Conservation (phyloP, 78 protist species). For the Tieghemostelium lacteum region DNA sequence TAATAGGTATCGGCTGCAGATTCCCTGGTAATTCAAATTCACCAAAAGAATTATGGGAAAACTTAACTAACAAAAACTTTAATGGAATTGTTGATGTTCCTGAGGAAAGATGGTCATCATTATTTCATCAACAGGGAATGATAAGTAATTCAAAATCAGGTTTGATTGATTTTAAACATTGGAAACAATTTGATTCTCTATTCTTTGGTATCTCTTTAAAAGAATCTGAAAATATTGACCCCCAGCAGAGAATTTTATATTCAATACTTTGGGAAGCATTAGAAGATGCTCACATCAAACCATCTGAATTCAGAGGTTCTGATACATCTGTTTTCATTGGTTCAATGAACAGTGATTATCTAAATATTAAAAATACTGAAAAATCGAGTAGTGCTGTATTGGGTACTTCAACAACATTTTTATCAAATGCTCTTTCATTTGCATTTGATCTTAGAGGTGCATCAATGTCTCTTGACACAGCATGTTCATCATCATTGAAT, state of each 20-base stretch:
- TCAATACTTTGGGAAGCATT: conserved; percentile 71
- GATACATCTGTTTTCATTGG: conserved; percentile 77
- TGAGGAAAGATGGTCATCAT: conserved; percentile 36
- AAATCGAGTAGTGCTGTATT: conserved; percentile 28
- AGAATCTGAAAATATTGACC: conserved; percentile 84
- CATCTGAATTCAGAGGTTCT: conserved; percentile 50
- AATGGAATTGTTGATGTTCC: conserved; percentile 73
- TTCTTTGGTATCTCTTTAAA: conserved; percentile 65
- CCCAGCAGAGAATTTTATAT: conserved; percentile 87
- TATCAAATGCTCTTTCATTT: conserved; percentile 87
- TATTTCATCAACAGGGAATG: conserved; percentile 39
- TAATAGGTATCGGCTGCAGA: conserved; percentile 81
- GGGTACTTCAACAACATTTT: conserved; percentile 61
- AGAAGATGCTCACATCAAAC: conserved; percentile 75
- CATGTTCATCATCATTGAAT: conserved; percentile 91
- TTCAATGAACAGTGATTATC: conserved; percentile 45
- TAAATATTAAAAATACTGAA: conserved; percentile 13
- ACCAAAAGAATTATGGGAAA: conserved; percentile 71
- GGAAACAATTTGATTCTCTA: conserved; percentile 76
- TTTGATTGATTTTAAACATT: conserved; percentile 17
- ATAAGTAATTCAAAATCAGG: conserved; percentile 65
- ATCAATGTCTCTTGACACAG: conserved; percentile 91
- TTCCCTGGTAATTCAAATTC: conserved; percentile 59
- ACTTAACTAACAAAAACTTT: conserved; percentile 19
- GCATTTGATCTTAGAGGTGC: conserved; percentile 89